Conservation (phyloP, 306 rosid species). For the Nissolia schottii region DNA sequence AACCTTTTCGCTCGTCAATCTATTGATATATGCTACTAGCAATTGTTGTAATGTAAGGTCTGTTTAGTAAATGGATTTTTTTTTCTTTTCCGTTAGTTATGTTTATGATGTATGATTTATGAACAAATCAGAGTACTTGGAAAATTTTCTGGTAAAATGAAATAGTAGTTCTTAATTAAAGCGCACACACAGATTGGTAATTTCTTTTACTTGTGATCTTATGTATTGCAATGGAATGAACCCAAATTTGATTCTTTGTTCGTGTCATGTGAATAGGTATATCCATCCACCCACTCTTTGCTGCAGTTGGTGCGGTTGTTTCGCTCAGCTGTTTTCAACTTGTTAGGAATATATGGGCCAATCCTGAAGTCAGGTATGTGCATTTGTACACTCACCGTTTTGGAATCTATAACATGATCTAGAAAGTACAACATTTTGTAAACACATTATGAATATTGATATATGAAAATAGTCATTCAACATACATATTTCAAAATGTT, state of each 20-base stretch:
- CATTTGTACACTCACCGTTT: too few relatives aligned
- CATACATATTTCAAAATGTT: too few relatives aligned
- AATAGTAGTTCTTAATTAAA: not conserved
- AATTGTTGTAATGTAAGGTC: not conserved
- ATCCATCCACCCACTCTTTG: conserved; percentile 73
- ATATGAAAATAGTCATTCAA: too few relatives aligned
- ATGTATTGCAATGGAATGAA: not conserved
- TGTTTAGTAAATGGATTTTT: not conserved
- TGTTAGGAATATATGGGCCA: conserved; percentile 54
- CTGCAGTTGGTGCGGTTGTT: conserved; percentile 63
- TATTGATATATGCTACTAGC: not conserved
- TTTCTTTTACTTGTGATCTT: not conserved
- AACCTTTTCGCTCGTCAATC: not conserved
- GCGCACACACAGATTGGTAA: not conserved
- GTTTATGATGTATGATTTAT: not conserved
- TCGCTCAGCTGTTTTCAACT: conserved; percentile 68
- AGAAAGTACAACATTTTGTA: too few relatives aligned
- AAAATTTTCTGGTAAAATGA: not conserved
- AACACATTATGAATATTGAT: too few relatives aligned
- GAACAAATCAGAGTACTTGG: not conserved
- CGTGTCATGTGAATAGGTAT: conserved; percentile 41
- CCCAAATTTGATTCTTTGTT: not conserved
- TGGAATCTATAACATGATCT: too few relatives aligned
- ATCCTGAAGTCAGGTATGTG: conserved; percentile 75
- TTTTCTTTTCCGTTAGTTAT: not conserved